A percentile compares a stretch with the other conserved stretches of the same genome.
Conservation (phyloP, 306 rosid species). For the Acacia melanoxylon region DNA sequence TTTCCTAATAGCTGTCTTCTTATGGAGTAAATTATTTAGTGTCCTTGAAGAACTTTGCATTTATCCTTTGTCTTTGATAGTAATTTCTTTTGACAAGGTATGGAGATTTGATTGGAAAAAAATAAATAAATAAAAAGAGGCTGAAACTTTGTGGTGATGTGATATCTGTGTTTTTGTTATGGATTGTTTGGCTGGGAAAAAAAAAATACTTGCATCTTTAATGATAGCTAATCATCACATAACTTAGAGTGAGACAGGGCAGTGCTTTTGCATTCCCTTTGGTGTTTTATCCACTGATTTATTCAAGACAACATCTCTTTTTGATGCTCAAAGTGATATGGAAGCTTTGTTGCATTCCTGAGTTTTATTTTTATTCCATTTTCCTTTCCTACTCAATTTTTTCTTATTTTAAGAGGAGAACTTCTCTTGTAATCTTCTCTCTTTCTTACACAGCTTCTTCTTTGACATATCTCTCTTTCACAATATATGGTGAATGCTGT, state of each 20-base stretch:
- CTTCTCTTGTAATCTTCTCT: background rate
- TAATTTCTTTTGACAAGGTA: background rate
- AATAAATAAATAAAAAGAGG: background rate
- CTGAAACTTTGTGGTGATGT: background rate
- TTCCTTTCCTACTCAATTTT: background rate
- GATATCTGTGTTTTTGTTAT: background rate
- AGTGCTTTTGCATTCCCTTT: background rate
- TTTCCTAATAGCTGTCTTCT: background rate
- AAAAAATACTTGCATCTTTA: constrained; percentile 1
- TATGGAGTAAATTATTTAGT: background rate
- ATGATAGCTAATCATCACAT: background rate
- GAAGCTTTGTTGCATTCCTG: background rate
- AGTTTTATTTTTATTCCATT: background rate
- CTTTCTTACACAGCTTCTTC: background rate
- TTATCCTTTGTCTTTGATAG: background rate
- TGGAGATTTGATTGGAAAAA: background rate
- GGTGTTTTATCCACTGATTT: background rate
- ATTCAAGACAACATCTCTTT: background rate
- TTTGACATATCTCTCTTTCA: background rate
- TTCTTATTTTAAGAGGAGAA: background rate
- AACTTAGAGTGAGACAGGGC: background rate
- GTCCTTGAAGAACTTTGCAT: background rate
- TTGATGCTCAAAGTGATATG: background rate
- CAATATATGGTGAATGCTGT: background rate
- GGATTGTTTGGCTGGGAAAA: background rate